phyloP scores from a whole-genome alignment of 2,329 filamentous ascomycete species.

The Ascochyta clinopodiicola region DNA sequence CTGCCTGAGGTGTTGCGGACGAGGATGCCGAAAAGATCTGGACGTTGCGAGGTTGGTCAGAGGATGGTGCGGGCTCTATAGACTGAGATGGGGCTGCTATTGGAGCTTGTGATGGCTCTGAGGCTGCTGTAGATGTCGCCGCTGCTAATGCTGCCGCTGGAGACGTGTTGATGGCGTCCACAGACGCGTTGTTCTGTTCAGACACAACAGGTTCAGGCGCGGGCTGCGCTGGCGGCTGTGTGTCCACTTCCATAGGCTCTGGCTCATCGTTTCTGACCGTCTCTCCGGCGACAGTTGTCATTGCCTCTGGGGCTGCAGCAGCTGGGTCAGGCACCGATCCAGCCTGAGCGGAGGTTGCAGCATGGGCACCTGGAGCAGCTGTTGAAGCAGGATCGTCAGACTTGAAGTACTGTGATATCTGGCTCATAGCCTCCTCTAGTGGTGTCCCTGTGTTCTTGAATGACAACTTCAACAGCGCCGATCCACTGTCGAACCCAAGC shows the following conservation, averaged over 20 bases:
- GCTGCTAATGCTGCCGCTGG: constrained; percentile 30
- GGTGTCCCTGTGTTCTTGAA: constrained; percentile 80
- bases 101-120: constrained; percentile 21
- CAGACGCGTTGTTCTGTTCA: constrained; percentile 21
- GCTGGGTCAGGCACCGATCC: constrained; percentile 30
- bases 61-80: constrained; percentile 16
- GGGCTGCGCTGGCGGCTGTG: constrained; percentile 22
- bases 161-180: constrained; percentile 25
- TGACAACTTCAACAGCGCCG: constrained; percentile 75
- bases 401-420: constrained; percentile 80
- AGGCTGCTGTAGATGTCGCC: constrained; percentile 26
- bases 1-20: constrained; percentile 76
- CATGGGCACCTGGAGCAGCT: constrained; percentile 39
- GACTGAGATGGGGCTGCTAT: constrained; percentile 21
- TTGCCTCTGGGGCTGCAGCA: constrained; percentile 33
- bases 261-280: constrained; percentile 31
- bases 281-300: constrained; percentile 34
- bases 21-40: constrained; percentile 80
- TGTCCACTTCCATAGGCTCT: constrained; percentile 42
- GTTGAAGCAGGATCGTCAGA: constrained; percentile 39
- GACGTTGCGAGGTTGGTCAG: constrained; percentile 56
- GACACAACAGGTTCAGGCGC: constrained; percentile 21
- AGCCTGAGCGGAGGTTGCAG: constrained; percentile 36
- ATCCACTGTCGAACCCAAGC: constrained; percentile 85
- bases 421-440: constrained; percentile 81